Conservation (phyloP, 495 filamentous ascomycete genomes). For the Trichodelitschia bisporula region DNA sequence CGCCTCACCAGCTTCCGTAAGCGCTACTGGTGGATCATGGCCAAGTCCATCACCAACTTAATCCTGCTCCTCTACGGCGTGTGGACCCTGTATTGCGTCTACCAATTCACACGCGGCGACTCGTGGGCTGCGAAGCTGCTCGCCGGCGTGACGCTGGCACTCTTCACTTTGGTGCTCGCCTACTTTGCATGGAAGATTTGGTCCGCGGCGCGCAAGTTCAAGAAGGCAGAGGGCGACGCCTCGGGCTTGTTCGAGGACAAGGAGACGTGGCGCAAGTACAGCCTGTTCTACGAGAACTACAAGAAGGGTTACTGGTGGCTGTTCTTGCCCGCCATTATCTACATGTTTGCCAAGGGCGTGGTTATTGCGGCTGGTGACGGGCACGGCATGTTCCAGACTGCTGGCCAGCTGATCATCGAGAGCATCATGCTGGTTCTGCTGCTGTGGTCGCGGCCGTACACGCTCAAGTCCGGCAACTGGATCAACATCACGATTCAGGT, state of each 20-base stretch:
- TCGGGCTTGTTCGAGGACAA: slow-evolving; percentile 63
- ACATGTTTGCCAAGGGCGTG: slow-evolving; percentile 77
- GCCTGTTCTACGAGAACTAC: slow-evolving; percentile 89
- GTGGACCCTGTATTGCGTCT: slow-evolving; percentile 90
- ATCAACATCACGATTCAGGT: slow-evolving; percentile 87
- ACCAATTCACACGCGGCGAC: slow-evolving; percentile 80
- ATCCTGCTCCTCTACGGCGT: slow-evolving; percentile 83
- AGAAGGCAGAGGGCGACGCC: slow-evolving; percentile 48
- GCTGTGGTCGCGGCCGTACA: slow-evolving; percentile 67
- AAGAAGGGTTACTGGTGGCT: slow-evolving; percentile 90
- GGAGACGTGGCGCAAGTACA: slow-evolving; percentile 84
- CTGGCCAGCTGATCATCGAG: slow-evolving; percentile 62
- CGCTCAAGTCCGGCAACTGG: slow-evolving; percentile 61
- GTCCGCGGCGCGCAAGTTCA: slow-evolving; percentile 45
- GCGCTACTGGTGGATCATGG: slow-evolving; percentile 83
- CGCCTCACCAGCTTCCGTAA: slow-evolving; percentile 66
- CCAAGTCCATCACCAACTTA: slow-evolving; percentile 69
- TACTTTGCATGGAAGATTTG: slow-evolving; percentile 73
- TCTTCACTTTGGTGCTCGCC: slow-evolving; percentile 55
- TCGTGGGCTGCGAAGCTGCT: slow-evolving; percentile 85
- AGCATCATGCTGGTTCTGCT: slow-evolving; percentile 42
- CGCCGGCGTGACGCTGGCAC: slow-evolving; percentile 51
- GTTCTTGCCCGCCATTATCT: slow-evolving; percentile 75
- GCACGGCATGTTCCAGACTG: slow-evolving; percentile 58
- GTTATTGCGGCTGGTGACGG: slow-evolving; percentile 74